phyloP scores from a whole-genome alignment of 2,329 filamentous ascomycete genomes.

The Penicillium decumbens region DNA sequence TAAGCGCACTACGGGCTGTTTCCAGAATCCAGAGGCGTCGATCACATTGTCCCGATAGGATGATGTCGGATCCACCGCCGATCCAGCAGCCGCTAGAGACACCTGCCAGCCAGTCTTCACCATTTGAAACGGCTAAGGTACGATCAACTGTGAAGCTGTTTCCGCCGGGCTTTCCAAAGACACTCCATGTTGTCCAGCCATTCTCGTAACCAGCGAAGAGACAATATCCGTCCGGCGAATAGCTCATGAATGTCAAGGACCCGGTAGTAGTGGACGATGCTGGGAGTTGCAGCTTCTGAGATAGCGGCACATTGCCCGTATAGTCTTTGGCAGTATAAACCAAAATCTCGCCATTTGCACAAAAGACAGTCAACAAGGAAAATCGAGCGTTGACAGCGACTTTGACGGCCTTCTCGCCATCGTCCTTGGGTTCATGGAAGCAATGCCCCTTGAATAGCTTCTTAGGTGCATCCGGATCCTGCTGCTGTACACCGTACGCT shows the following conservation, averaged over 20 bases:
- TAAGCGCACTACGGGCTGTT: slow-evolving; percentile 89
- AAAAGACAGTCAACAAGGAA: slow-evolving; percentile 84
- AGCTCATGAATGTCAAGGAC: slow-evolving; percentile 66
- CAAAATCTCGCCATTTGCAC: slow-evolving; percentile 69
- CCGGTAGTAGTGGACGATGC: slow-evolving; percentile 66
- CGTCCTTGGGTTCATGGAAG: slow-evolving; percentile 69
- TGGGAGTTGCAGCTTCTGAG: slow-evolving; percentile 69
- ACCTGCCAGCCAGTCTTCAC: slow-evolving; percentile 79
- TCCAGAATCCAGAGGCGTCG: slow-evolving; percentile 82
- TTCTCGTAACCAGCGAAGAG: slow-evolving; percentile 88
- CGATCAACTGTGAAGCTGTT: slow-evolving; percentile 74
- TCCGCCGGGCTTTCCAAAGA: slow-evolving; percentile 85
- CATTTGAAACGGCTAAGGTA: slow-evolving; percentile 60
- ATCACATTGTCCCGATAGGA: slow-evolving; percentile 66
- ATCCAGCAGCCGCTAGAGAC: slow-evolving; percentile 78
- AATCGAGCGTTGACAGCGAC: slow-evolving; percentile 91
- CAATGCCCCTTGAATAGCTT: slow-evolving; percentile 84
- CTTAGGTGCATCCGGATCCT: slow-evolving; percentile 49
- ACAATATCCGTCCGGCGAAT: slow-evolving; percentile 94
- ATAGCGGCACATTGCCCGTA: slow-evolving; percentile 81
- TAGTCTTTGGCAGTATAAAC: slow-evolving; percentile 96
- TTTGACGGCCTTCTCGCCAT: slow-evolving; percentile 60
- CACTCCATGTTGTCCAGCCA: slow-evolving; percentile 96
- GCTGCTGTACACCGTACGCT: slow-evolving; percentile 36
- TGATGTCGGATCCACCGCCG: slow-evolving; percentile 77